Evolutionary conservation across 768 basidiomycete genomes (phyloP), one percentile per base, ranked within the genome.

Genomic region (Rubroboletus pulcherrimus): DNA sequence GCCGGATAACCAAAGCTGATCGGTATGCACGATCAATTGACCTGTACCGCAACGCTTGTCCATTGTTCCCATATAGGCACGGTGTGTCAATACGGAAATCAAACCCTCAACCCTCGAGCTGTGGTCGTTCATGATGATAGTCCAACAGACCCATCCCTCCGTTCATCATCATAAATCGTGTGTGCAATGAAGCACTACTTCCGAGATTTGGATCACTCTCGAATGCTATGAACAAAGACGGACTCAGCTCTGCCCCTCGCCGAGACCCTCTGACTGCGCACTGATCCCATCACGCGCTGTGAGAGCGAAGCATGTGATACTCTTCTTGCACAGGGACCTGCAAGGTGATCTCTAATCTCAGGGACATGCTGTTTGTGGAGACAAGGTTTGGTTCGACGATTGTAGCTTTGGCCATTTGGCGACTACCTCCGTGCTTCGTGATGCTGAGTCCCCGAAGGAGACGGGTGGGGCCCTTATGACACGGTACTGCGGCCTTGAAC

Each of bases 21-120:
- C 40, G 15, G 19, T 49, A 19, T 12, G 21, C 33, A 42, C 0
- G 31, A 51, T 52, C 45, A 45, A 55, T 49, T 4, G 24, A 45
- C 19, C 34, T 14, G 29, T 31, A 34, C 43, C 38, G 37, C 53
- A 45, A 46, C 26, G 40, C 52, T n/a, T 8, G 5, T 19, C 2
- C 26, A 0, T 63, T 55, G 31, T 56, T 48, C 50, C 30, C 10
- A 5, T 30, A 40, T 54, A 33, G 49, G 34, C 2, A 31, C 10
- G 14, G n/a, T 34, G 45, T 7, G 35, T 26, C 42, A 15, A 29
- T 7, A 24, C 45, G 48, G 54, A 41, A 39, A 56, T 57, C 54
- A 56, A 63, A 49, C 55, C 45, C 54, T 55, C 21, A 14, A 11
- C 49, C 56, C 34, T 26, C 17, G 24, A 49, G 29, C 46, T 39